Evolutionary conservation across 495 filamentous ascomycete genomes (phyloP).

Genomic region (Aspergillus baeticus): DNA sequence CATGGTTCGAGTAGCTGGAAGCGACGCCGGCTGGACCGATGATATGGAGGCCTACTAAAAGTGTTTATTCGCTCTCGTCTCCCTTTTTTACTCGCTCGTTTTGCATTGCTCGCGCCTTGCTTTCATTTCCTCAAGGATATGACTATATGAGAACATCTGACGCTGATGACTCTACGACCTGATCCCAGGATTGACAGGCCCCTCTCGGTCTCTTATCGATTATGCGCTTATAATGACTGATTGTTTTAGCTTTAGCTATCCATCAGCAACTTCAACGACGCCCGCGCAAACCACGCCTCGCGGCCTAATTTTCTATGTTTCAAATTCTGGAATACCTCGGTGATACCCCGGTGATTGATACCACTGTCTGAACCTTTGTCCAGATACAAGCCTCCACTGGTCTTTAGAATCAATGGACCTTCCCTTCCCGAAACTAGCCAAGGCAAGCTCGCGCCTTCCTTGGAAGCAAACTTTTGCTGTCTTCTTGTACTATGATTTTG

Average conservation of each 20-base stretch:
- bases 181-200: constrained; percentile 10
- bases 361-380: background rate
- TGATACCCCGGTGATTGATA: constrained; percentile 8
- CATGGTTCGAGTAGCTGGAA: constrained; percentile 43
- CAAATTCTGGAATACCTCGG: constrained; percentile 19
- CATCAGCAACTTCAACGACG: constrained; percentile 1
- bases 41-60: constrained; percentile 46
- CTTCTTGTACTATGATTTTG: constrained; percentile 27
- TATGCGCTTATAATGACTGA: constrained; percentile 13
- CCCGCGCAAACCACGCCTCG: constrained; percentile 7
- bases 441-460: background rate
- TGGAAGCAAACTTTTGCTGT: background rate
- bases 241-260: background rate
- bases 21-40: constrained; percentile 52
- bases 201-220: background rate
- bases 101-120: constrained; percentile 14
- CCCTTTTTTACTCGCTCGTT: constrained; percentile 3
- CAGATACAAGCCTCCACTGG: background rate
- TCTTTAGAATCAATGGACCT: background rate
- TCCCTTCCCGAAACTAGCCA: background rate
- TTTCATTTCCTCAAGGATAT: constrained; percentile 12
- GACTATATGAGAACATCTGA: constrained; percentile 24
- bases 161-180: constrained; percentile 21
- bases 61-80: background rate
- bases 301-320: constrained; percentile 24